Percentiles rank a stretch among this genome's conserved stretches.
These are phyloP conservation scores for Danielia reshetovae DNA, from an alignment of 805 yeast genomes.

Conservation along the genomic window DNA sequence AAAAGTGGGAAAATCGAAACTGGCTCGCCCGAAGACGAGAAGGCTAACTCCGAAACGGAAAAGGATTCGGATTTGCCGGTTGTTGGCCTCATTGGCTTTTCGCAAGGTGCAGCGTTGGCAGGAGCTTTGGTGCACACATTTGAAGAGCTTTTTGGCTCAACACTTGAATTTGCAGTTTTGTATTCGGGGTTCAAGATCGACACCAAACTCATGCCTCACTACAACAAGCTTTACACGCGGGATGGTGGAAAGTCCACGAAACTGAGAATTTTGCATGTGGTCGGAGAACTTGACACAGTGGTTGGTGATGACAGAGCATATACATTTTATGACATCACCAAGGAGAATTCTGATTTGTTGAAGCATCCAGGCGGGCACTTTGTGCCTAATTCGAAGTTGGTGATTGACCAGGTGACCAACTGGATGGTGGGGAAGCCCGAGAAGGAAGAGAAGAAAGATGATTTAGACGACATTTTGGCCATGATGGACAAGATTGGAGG, in stretches of 20 bases:
- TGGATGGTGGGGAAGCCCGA: conserved; percentile 29
- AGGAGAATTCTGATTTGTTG: conserved; percentile 51
- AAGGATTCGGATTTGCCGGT: conserved; percentile 50
- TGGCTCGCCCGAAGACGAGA: conserved; percentile 23
- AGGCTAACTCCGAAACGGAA: conserved; percentile 14
- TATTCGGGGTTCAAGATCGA: conserved; percentile 60
- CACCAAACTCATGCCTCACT: conserved; percentile 24
- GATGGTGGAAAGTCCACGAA: conserved; percentile 14
- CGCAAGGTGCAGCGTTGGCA: conserved; percentile 91
- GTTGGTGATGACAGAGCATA: conserved; percentile 71
- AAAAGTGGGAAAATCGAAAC: conserved; percentile 48
- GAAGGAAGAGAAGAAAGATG: conserved; percentile 14
- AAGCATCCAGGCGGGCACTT: conserved; percentile 97
- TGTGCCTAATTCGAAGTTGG: conserved; percentile 78
- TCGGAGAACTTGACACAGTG: conserved; percentile 85
- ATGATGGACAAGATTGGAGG: conserved; percentile 35
- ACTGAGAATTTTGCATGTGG: conserved; percentile 56
- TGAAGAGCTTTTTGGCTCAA: conserved; percentile 46
- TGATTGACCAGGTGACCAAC: conserved; percentile 37
- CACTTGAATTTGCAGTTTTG: conserved; percentile 66
- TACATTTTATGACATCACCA: conserved; percentile 42
- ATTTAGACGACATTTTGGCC: conserved; percentile 30
- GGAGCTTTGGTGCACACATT: conserved; percentile 64
- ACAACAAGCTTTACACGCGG: conserved; percentile 19
- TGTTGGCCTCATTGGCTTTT: conserved; percentile 85